Evolutionary conservation across 2,329 filamentous ascomycete genomes (phyloP).

Genomic region (Coleophoma eucalyptorum): DNA sequence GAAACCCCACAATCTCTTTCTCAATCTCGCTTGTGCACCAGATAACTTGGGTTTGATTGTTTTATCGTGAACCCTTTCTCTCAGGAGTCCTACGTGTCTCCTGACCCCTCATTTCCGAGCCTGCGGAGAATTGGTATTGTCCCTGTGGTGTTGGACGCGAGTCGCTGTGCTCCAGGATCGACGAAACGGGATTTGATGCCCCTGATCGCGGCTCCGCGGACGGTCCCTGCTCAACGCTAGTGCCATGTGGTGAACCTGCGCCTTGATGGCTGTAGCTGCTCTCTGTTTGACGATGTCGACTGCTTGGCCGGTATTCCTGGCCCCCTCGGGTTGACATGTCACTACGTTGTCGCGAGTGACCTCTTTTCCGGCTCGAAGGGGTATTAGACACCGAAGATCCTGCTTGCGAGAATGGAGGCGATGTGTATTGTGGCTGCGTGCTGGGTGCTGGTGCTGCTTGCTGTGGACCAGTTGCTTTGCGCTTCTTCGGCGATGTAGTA

Average conservation of each 20-base stretch:
- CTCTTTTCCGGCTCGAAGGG: constrained; percentile 48
- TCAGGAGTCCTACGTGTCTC: constrained; percentile 21
- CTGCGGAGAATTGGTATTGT: constrained; percentile 16
- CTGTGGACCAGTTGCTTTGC: constrained; percentile 65
- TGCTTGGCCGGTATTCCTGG: constrained; percentile 30
- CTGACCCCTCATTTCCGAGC: constrained; percentile 24
- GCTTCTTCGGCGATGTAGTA: constrained; percentile 78
- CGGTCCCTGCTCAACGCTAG: constrained; percentile 10
- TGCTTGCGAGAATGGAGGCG: constrained; percentile 52
- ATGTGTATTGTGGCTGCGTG: constrained; percentile 41
- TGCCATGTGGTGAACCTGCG: constrained; percentile 14
- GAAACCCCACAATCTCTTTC: constrained; percentile 25
- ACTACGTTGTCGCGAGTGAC: constrained; percentile 62
- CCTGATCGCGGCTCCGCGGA: constrained; percentile 19
- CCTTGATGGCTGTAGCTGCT: constrained; percentile 18
- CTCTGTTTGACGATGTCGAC: constrained; percentile 30
- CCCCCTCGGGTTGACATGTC: constrained; percentile 42
- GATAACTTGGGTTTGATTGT: background rate
- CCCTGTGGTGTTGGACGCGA: constrained; percentile 14
- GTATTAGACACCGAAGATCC: constrained; percentile 49
- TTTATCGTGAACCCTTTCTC: constrained; percentile 14
- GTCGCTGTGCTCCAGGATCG: constrained; percentile 23
- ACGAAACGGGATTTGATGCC: constrained; percentile 23
- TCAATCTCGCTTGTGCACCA: constrained; percentile 23
- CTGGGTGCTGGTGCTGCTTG: constrained; percentile 41